Evolutionary conservation across 768 basidiomycete species (phyloP).

Genomic region (Suillus subalutaceus): DNA sequence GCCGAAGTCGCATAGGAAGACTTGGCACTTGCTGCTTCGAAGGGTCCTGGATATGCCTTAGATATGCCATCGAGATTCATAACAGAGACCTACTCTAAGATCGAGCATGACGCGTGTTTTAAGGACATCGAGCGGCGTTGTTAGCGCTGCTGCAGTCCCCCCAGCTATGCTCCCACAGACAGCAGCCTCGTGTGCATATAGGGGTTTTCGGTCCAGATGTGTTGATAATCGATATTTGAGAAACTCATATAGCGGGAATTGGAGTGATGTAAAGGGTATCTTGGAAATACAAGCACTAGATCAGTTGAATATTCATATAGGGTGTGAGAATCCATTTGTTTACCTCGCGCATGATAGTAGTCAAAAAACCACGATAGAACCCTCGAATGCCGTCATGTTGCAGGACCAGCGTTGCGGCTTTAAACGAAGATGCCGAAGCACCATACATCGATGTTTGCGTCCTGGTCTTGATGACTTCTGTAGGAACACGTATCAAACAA

Average conservation of each 20-base stretch:
- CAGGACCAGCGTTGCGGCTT: slow-evolving; percentile 59
- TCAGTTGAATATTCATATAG: slow-evolving; percentile 7
- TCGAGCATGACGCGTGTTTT: slow-evolving; percentile 99
- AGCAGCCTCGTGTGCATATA: slow-evolving; percentile 78
- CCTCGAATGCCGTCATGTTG: slow-evolving; percentile 69
- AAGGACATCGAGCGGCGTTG: slow-evolving; percentile 94
- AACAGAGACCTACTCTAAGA: slow-evolving; percentile 57
- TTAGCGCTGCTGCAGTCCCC: slow-evolving; percentile 84
- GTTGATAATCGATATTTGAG: slow-evolving; percentile 72
- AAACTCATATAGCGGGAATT: slow-evolving; percentile 94
- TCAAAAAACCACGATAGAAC: slow-evolving; percentile 87
- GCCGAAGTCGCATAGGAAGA: slow-evolving; percentile 53
- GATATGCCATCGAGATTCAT: background rate
- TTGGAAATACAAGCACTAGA: slow-evolving; percentile 34
- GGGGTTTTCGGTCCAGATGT: slow-evolving; percentile 52
- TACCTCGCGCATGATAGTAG: slow-evolving; percentile 74
- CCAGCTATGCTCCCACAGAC: slow-evolving; percentile 91
- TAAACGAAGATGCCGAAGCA: slow-evolving; percentile 55
- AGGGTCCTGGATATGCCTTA: slow-evolving; percentile 43
- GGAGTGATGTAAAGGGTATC: slow-evolving; percentile 96
- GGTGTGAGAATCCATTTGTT: background rate
- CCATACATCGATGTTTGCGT: slow-evolving; percentile 86
- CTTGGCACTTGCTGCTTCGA: slow-evolving; percentile 55
- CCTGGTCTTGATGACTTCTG: slow-evolving; percentile 94
- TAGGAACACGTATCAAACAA: slow-evolving; percentile 92